Evolutionary conservation across 495 filamentous ascomycete species (phyloP).

Genomic region (Tuber calosporum): DNA sequence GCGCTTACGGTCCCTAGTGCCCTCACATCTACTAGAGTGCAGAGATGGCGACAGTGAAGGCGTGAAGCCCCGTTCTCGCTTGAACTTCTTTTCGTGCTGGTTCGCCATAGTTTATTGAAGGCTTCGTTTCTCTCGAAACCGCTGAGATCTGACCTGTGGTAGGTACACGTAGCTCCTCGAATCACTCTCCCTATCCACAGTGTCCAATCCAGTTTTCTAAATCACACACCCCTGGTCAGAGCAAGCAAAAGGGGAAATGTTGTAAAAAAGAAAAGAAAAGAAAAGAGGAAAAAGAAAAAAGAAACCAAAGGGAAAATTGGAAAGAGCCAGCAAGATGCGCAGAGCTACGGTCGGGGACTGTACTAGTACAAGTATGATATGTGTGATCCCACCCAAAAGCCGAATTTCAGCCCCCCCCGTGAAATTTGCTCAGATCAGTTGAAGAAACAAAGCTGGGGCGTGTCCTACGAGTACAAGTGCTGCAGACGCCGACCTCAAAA

Average conservation of each 20-base stretch:
- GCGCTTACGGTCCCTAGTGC: constrained; percentile 1
- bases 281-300: neutral
- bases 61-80: constrained; percentile 17
- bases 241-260: neutral
- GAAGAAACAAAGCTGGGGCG: neutral
- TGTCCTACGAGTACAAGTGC: too few relatives aligned
- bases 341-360: neutral
- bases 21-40: constrained; percentile 17
- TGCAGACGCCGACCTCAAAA: neutral
- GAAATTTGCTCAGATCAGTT: constrained; percentile 2
- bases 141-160: neutral
- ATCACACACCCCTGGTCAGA: neutral
- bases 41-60: constrained; percentile 25
- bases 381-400: neutral
- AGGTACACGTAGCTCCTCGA: neutral
- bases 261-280: neutral
- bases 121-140: neutral
- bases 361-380: too few relatives aligned
- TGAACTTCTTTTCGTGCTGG: constrained; percentile 22
- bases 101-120: constrained; percentile 14
- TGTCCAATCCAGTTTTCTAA: neutral
- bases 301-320: too few relatives aligned
- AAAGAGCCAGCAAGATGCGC: neutral
- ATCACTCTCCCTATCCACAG: neutral
- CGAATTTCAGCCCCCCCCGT: neutral